Base-by-base conservation (phyloP, 129 eudicot genomes). In the Arctium lappa region DNA sequence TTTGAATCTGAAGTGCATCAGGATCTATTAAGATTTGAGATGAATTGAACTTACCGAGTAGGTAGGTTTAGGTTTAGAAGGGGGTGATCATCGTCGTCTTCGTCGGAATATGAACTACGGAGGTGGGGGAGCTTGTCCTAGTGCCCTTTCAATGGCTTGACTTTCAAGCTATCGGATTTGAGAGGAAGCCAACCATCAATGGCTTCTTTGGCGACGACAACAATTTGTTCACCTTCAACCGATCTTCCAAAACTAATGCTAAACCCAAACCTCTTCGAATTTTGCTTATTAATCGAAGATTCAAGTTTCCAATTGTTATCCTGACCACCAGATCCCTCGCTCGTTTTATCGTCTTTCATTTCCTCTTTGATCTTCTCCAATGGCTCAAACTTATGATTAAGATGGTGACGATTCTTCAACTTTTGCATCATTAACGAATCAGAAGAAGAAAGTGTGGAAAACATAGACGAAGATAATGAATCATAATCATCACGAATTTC, bases 201-300 rank as follows among this genome's bases (percentile, higher is more conserved):
- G 56, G 93, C 93, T 66, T 90, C 97, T 8, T 91, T 90, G 3
- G 97, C 97, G 48, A 87, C 94, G 6, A 93, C 91, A 3, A 93
- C 92, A 39, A 73, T 77, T 48, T 79, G 89, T 73, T 87, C 94
- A 8, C 81, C 90, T 62, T 83, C 91, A 2, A 73, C 44, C 6
- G 78, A 38, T 81, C 89, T 89, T 75, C 86, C 88, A 78, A 88
- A 65, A 80, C 33, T 83, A 62, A 86, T n/a, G 73, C 87, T 89
- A 74, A 78, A 75, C 0, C 31, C 42, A 39, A 76, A 80, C 33
- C 31, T 69, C 50, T 80, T 80, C 4, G 34, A 69, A 80, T n/a
- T 11, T 53, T 80, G 27, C 27, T 22, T 22, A 22, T 22, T 22
- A 22, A 22, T 22, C 27, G 27, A 22, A 22, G 27, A 22, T 22